Evolutionary conservation across 1,284 basidiomycete species (phyloP), one percentile per base, ranked within the genome.

Genomic region (Ceratobasidium theobromae): DNA sequence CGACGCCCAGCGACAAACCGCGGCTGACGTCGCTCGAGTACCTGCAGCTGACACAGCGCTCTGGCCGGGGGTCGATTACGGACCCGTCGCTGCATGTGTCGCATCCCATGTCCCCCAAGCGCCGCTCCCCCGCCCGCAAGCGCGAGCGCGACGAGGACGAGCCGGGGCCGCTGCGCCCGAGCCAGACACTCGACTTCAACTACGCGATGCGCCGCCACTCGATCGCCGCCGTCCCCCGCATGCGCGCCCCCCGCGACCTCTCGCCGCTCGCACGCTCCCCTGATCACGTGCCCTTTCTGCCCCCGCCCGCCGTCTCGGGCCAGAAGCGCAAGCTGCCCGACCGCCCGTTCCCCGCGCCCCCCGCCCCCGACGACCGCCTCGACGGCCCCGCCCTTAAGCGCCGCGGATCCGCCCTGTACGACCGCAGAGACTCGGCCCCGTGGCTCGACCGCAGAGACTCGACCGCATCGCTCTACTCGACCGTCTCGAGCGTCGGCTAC

Each of bases 241-340:
- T 65, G 54, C 66, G 65, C 35, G 53, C 27, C 46, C 41, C 53
- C 45, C 67, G 67, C 21, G 57, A 57, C 33, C 67, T 65, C 14
- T 68, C 67, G n/a, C 67, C 67, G 43, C 41, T 68, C 9, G 53
- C 67, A 30, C 67, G 64, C 21, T 65, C 64, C 4, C 64, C 64
- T 35, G 41, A 52, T 16, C 64, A 65, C 27, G 25, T 65, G 8
- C 62, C 58, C 14, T 62, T 62, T 38, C 62, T 66, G 18, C 69
- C 69, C 45, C 57, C 67, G 21, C 67, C 68, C 23, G 32, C 65
- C 23, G 55, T 67, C 49, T 67, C 66, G 73, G 88, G 89, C 68
- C 85, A 82, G 66, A 92, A 92, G 76, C 83, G 89, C 71, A 93
- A 93, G 78, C 86, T 90, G 79, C 78, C 79, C 69, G 88, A 90